Conservation (phyloP, 768 basidiomycete genomes). For the Boletus patriciae region DNA sequence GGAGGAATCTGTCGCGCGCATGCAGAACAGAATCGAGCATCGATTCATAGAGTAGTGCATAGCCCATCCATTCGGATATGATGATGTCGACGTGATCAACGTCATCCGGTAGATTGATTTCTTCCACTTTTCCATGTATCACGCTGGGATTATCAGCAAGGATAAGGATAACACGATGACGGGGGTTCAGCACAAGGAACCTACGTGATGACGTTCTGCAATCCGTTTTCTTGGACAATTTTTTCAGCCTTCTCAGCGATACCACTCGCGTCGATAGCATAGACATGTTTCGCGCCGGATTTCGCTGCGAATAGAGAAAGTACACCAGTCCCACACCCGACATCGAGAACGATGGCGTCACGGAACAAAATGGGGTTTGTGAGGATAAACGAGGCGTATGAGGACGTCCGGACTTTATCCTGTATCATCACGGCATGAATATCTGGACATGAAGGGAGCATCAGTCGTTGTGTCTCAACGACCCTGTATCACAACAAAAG, state of each 20-base stretch:
- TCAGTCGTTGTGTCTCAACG: background rate
- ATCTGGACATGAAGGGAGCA: conserved; percentile 44
- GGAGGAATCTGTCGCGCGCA: conserved; percentile 85
- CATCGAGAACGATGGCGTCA: conserved; percentile 87
- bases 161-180: conserved; percentile 1
- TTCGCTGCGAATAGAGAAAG: conserved; percentile 87
- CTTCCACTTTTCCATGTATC: conserved; percentile 88
- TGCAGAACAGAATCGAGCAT: conserved; percentile 95
- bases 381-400: conserved; percentile 90
- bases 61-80: conserved; percentile 98
- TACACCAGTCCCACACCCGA: conserved; percentile 95
- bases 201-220: conserved; percentile 68
- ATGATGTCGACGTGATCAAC: conserved; percentile 87
- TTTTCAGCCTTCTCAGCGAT: conserved; percentile 75
- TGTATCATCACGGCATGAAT: conserved; percentile 97
- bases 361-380: conserved; percentile 78
- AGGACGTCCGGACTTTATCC: conserved; percentile 90
- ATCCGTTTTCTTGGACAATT: conserved; percentile 75
- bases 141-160: conserved; percentile 46
- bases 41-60: conserved; percentile 88
- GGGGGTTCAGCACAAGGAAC: conserved; percentile 19
- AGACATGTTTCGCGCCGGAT: conserved; percentile 86
- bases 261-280: conserved; percentile 88
- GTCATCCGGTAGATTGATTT: conserved; percentile 72
- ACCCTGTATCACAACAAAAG: background rate